These are phyloP conservation scores for Venturia pyrina DNA, from an alignment of 2,329 filamentous ascomycete species.

Conservation along the genomic window DNA sequence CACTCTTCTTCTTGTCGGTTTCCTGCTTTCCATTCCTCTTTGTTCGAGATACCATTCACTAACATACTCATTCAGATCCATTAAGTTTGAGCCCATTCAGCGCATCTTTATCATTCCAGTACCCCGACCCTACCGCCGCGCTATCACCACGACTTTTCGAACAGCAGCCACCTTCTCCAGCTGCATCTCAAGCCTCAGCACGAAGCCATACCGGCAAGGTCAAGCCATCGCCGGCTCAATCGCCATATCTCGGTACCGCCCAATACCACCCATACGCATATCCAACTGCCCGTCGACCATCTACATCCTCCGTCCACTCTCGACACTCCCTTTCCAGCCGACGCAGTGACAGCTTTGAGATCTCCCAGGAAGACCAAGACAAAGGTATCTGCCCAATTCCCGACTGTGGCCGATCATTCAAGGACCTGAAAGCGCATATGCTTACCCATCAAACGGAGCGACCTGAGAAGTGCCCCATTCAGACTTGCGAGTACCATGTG, in stretches of 20 bases:
- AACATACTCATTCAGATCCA: conserved; percentile 37
- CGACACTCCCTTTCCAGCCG: conserved; percentile 50
- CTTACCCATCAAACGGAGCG: conserved; percentile 85
- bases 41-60: conserved; percentile 13
- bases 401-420: conserved; percentile 78
- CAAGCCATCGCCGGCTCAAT: conserved; percentile 43
- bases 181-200: conserved; percentile 45
- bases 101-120: conserved; percentile 29
- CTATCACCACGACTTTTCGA: conserved; percentile 32
- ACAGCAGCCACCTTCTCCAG: conserved; percentile 51
- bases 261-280: conserved; percentile 44
- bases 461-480: conserved; percentile 88
- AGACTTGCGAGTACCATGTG: conserved; percentile 80
- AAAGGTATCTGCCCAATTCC: conserved; percentile 69
- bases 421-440: conserved; percentile 89
- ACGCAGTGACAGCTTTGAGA: conserved; percentile 30
- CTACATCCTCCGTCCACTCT: conserved; percentile 61
- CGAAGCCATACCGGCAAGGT: conserved; percentile 34
- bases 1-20: conserved; percentile 28
- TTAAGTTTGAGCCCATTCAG: conserved; percentile 45
- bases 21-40: conserved; percentile 24
- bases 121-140: conserved; percentile 29
- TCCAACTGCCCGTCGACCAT: conserved; percentile 48
- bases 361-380: conserved; percentile 49
- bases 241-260: conserved; percentile 54